Conservation (phyloP, 2,329 filamentous ascomycete genomes). For the Parascedosporium putredinis region DNA sequence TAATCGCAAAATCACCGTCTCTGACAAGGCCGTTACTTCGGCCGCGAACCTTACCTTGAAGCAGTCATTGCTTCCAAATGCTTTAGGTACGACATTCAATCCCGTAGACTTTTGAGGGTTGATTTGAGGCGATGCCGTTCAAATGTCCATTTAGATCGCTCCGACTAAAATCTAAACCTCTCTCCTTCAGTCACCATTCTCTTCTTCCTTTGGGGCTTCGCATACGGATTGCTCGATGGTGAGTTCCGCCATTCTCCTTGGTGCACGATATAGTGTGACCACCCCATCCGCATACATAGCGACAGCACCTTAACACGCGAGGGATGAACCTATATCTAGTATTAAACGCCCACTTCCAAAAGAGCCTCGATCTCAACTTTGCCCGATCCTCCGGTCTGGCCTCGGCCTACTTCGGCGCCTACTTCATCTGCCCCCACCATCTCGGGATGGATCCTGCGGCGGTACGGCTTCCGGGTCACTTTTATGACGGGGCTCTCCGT, state of each 20-base stretch:
- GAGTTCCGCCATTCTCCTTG: too few species aligned
- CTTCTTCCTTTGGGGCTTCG: constrained; percentile 38
- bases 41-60: constrained; percentile 7
- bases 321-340: constrained; percentile 16
- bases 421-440: constrained; percentile 26
- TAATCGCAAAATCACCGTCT: constrained; percentile 7
- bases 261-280: too few species aligned
- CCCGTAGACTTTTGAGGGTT: too few species aligned
- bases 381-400: constrained; percentile 36
- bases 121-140: too few species aligned
- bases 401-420: constrained; percentile 40
- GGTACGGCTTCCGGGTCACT: constrained; percentile 55
- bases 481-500: constrained; percentile 60
- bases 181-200: constrained; percentile 33
- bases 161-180: too few species aligned
- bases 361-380: constrained; percentile 30
- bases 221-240: constrained; percentile 31
- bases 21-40: constrained; percentile 5
- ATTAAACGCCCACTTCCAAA: constrained; percentile 40
- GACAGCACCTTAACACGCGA: neutral
- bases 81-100: neutral
- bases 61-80: constrained; percentile 9
- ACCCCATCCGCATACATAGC: too few species aligned
- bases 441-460: constrained; percentile 45
- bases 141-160: too few species aligned